Conservation (phyloP, 2,329 filamentous ascomycete species). For the Penicillium sp. region DNA sequence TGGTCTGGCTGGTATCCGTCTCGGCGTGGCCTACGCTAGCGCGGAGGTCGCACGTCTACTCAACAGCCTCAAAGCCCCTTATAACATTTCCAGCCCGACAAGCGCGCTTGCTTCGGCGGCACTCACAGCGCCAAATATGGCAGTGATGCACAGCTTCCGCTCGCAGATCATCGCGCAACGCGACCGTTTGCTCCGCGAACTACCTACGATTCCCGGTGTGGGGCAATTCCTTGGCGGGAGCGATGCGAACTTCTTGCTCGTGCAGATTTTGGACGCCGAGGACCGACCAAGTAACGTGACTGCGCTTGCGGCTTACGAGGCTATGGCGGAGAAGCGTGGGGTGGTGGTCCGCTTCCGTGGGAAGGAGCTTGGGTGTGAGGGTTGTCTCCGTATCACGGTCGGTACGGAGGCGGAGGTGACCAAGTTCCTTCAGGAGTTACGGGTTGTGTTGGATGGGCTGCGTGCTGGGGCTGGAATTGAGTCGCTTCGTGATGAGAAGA, state of each 20-base stretch:
- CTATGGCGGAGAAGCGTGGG: conserved; percentile 71
- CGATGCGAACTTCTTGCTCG: conserved; percentile 81
- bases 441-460: conserved; percentile 43
- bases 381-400: conserved; percentile 83
- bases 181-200: conserved; percentile 61
- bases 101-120: conserved; percentile 69
- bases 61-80: conserved; percentile 90
- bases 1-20: conserved; percentile 81
- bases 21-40: conserved; percentile 75
- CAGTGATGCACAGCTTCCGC: conserved; percentile 62
- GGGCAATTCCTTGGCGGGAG: conserved; percentile 71
- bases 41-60: conserved; percentile 66
- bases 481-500: conserved; percentile 33
- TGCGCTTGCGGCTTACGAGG: conserved; percentile 73
- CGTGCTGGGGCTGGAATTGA: conserved; percentile 33
- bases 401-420: conserved; percentile 82
- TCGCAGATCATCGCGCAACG: conserved; percentile 66
- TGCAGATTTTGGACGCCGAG: conserved; percentile 68
- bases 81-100: conserved; percentile 86
- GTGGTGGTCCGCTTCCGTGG: conserved; percentile 91
- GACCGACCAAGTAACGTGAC: conserved; percentile 67
- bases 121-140: conserved; percentile 57
- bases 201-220: conserved; percentile 67
- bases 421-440: conserved; percentile 63
- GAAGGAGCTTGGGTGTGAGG: conserved; percentile 80